These are phyloP conservation scores for Glomus cerebriforme DNA, from an alignment of 192 early-diverging fungal genomes.

Conservation along the genomic window DNA sequence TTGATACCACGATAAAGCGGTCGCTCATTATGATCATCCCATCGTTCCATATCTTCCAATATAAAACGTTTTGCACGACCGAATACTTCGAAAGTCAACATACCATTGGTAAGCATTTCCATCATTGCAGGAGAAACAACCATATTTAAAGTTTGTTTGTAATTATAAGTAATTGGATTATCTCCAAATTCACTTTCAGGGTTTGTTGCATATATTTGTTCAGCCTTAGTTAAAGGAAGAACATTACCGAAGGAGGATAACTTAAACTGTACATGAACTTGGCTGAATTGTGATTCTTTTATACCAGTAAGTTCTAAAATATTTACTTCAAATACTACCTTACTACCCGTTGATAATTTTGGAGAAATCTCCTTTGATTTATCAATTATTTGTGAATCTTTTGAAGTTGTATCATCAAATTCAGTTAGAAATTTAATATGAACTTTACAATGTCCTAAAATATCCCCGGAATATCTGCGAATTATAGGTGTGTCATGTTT, in stretches of 20 bases:
- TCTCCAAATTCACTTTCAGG: constrained; percentile 56
- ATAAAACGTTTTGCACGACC: constrained; percentile 44
- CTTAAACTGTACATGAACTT: constrained; percentile 75
- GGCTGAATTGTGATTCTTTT: constrained; percentile 59
- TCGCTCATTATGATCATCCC: constrained; percentile 53
- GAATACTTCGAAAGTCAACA: constrained; percentile 55
- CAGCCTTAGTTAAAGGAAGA: constrained; percentile 39
- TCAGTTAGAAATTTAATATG: constrained; percentile 46
- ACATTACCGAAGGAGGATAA: constrained; percentile 62
- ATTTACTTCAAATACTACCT: constrained; percentile 64
- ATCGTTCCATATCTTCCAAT: constrained; percentile 48
- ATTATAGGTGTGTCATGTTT: constrained; percentile 49
- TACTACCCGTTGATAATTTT: constrained; percentile 49
- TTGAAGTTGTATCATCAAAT: constrained; percentile 25
- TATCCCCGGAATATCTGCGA: constrained; percentile 47
- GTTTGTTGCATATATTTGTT: constrained; percentile 64
- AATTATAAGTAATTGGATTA: constrained; percentile 53
- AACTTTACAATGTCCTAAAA: constrained; percentile 44
- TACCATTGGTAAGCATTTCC: constrained; percentile 41
- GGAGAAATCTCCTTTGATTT: constrained; percentile 18
- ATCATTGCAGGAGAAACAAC: constrained; percentile 43
- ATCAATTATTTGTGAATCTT: constrained; percentile 18
- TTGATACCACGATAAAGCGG: constrained; percentile 44
- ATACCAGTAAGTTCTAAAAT: constrained; percentile 61
- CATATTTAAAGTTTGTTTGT: constrained; percentile 49